Conservation (phyloP, 345 rosid genomes). For the rapeseed (Brassica napus) region DNA sequence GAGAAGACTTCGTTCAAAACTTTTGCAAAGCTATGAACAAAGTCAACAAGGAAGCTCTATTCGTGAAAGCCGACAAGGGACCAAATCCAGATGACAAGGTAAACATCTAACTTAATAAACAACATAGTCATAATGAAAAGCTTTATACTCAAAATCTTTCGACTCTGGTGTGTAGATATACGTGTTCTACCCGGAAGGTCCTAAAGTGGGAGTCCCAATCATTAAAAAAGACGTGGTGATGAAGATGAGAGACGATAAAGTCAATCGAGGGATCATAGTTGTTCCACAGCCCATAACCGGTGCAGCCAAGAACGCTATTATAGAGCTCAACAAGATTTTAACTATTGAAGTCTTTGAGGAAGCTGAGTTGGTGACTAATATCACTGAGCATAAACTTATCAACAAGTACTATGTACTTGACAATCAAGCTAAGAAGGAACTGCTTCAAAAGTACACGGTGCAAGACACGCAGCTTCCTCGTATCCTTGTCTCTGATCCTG, state of each 20-base stretch:
- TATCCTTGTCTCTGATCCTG: conserved; percentile 47
- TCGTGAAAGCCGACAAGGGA: conserved; percentile 36
- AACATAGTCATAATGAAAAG: background rate
- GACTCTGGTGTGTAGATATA: conserved; percentile 46
- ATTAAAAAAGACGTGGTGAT: conserved; percentile 38
- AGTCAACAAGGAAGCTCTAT: conserved; percentile 52
- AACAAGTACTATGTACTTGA: conserved; percentile 52
- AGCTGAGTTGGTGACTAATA: conserved; percentile 52
- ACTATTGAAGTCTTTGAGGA: conserved; percentile 61
- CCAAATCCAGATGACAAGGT: conserved; percentile 54
- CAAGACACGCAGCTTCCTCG: conserved; percentile 61
- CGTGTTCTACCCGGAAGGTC: conserved; percentile 55
- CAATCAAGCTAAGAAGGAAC: conserved; percentile 52
- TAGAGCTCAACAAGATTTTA: conserved; percentile 43
- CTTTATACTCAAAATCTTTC: conserved; percentile 8
- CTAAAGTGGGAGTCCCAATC: conserved; percentile 51
- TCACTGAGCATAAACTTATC: conserved; percentile 55
- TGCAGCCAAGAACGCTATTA: conserved; percentile 44
- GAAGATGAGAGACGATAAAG: conserved; percentile 50
- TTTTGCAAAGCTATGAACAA: conserved; percentile 36
- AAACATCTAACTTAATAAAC: background rate
- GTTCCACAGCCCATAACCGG: conserved; percentile 45
- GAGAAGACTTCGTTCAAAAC: conserved; percentile 50
- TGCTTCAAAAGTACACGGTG: conserved; percentile 50
- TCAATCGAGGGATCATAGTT: conserved; percentile 49